A percentile compares a stretch with the other conserved stretches of the same genome.
phyloP scores from a whole-genome alignment of 345 rosid genomes.

The Syzygium grande region DNA sequence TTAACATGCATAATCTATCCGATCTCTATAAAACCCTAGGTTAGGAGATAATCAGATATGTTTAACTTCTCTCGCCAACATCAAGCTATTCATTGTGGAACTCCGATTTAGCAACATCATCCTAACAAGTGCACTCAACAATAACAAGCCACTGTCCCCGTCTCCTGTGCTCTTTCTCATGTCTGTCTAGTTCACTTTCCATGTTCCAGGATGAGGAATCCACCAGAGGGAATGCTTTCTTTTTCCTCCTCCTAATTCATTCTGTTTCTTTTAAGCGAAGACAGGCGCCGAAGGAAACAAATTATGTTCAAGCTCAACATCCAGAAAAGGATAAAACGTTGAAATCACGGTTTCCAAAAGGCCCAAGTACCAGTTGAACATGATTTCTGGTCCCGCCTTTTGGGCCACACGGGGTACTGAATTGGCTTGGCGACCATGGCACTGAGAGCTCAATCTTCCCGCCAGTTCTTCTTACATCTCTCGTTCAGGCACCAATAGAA shows the following conservation, averaged over 20 bases:
- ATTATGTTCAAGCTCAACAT: neutral
- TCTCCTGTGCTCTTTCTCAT: neutral
- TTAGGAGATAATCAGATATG: neutral
- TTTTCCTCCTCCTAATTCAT: neutral
- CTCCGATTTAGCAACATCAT: neutral
- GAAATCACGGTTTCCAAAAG: neutral
- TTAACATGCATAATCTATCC: neutral
- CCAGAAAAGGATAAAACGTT: neutral
- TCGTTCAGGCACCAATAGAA: conserved; percentile 55
- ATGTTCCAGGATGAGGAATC: neutral
- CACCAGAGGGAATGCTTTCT: neutral
- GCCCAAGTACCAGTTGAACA: neutral
- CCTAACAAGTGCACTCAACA: neutral
- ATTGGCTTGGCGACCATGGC: neutral
- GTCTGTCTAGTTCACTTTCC: neutral
- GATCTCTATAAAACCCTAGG: neutral
- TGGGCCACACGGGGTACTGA: neutral
- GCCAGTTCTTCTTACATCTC: conserved; percentile 37
- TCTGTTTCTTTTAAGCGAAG: neutral
- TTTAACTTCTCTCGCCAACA: neutral
- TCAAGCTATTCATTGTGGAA: neutral
- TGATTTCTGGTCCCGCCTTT: neutral
- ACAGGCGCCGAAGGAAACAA: neutral
- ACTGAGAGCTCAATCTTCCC: conserved; percentile 15
- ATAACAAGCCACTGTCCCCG: neutral